Evolutionary conservation across 148 eudicot genomes (phyloP), one percentile per base, ranked within the genome.

Genomic region (Oxyria digyna): DNA sequence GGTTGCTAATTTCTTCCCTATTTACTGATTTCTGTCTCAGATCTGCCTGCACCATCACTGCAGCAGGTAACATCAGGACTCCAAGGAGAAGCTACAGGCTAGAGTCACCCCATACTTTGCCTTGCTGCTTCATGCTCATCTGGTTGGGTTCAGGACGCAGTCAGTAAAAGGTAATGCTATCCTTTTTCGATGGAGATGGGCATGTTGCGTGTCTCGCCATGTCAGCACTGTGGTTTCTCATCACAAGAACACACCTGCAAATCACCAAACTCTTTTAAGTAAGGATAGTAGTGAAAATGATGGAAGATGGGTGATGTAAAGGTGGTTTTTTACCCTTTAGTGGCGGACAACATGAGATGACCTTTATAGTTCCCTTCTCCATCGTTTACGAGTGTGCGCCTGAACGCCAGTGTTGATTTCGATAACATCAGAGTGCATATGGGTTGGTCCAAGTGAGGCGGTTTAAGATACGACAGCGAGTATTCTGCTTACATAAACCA

Each of bases 401-500:
- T 97, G 76, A 86, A 94, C 35, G 96, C 97, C 87, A 94, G 78
- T 13, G 79, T 83, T 64, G 96, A 83, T 74, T 90, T 89, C 7
- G 96, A 84, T 46, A 94, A 92, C 74, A 90, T 72, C 41, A 94
- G 78, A 12, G 90, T 90, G 57, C 91, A 86, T 40, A 94, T 73
- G 9, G 99, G 99, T 77, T 94, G 96, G 64, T 94, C 99, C 84
- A 94, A 63, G 79, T 94, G 99, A 73, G 99, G 99, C 35, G 99
- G 99, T 79, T 90, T 88, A 69, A 86, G 83, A 26, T 85, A 94
- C 68, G 99, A 97, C 76, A 88, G 99, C 21, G 97, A 94, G 57
- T 78, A 85, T 35, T 94, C 99, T 49, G 87, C 97, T 97, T 90
- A 15, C 73, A 78, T 63, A 18, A 11, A 33, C 7, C n/a, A n/a